phyloP scores from a whole-genome alignment of 2,329 filamentous ascomycete genomes.

The Penicillium occitanis region DNA sequence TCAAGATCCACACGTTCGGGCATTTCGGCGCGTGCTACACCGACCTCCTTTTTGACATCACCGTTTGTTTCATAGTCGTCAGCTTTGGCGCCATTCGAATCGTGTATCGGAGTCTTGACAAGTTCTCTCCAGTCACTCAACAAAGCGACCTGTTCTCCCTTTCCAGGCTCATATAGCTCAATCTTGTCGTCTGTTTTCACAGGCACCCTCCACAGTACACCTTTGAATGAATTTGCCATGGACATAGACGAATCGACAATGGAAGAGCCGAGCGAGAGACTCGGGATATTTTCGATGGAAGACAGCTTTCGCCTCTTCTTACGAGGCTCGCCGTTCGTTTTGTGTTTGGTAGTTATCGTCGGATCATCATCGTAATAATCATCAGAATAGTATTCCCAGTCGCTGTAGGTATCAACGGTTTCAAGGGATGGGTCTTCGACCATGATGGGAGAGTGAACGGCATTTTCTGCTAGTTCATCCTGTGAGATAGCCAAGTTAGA shows the following conservation, averaged over 20 bases:
- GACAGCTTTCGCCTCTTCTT: conserved; percentile 29
- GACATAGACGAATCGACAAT: conserved; percentile 25
- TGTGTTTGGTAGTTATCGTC: conserved; percentile 29
- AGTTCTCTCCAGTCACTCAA: conserved; percentile 49
- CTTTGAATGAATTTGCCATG: conserved; percentile 35
- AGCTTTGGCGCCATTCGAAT: neutral
- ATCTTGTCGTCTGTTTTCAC: conserved; percentile 26
- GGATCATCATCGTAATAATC: conserved; percentile 48
- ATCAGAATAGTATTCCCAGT: conserved; percentile 49
- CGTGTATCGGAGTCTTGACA: conserved; percentile 39
- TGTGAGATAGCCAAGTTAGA: conserved; percentile 21
- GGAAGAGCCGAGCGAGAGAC: conserved; percentile 17
- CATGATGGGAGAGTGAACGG: conserved; percentile 42
- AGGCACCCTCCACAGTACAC: conserved; percentile 42
- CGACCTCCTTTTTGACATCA: neutral
- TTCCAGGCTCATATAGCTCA: conserved; percentile 39
- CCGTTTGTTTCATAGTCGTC: neutral
- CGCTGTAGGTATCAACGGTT: conserved; percentile 42
- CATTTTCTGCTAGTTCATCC: conserved; percentile 46
- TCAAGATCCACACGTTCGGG: neutral
- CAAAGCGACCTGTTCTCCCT: conserved; percentile 45
- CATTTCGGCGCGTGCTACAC: neutral
- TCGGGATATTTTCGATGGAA: conserved; percentile 23
- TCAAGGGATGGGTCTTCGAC: conserved; percentile 43
- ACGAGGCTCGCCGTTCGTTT: conserved; percentile 15